phyloP scores from a whole-genome alignment of 495 filamentous ascomycete genomes.

The Penicillium bialowiezense region DNA sequence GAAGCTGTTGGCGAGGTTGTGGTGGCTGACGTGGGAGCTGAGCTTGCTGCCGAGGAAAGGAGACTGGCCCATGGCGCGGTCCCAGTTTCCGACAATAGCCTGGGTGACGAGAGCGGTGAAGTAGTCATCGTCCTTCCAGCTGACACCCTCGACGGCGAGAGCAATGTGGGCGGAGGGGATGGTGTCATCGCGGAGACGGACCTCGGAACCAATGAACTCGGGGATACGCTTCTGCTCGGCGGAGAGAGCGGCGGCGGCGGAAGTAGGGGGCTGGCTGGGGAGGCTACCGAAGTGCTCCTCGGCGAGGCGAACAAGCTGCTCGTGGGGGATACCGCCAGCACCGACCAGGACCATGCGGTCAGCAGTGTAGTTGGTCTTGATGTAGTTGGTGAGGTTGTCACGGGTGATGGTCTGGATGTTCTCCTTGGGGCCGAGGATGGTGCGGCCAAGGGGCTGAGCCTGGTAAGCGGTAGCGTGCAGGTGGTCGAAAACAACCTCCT shows the following conservation, averaged over 20 bases:
- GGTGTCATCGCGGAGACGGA: slow-evolving; percentile 92
- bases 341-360: slow-evolving; percentile 99
- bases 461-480: slow-evolving; percentile 98
- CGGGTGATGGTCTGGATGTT: slow-evolving; percentile 96
- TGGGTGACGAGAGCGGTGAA: slow-evolving; percentile 97
- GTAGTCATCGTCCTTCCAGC: slow-evolving; percentile 99
- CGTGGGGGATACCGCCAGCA: slow-evolving; percentile 89
- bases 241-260: slow-evolving; percentile 59
- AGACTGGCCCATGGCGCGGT: slow-evolving; percentile 96
- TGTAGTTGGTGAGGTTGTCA: slow-evolving; percentile 87
- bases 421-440: slow-evolving; percentile 94
- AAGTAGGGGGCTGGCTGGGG: slow-evolving; percentile 66
- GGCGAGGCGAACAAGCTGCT: slow-evolving; percentile 89
- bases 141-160: slow-evolving; percentile 97
- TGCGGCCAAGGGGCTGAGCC: slow-evolving; percentile 91
- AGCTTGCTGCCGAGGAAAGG: slow-evolving; percentile 97
- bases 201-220: slow-evolving; percentile 94
- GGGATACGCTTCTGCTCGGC: slow-evolving; percentile 79
- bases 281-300: slow-evolving; percentile 91
- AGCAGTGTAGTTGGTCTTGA: slow-evolving; percentile 98
- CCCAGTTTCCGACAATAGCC: slow-evolving; percentile 99
- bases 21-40: slow-evolving; percentile 84
- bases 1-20: slow-evolving; percentile 96
- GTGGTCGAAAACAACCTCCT: slow-evolving; percentile 99
- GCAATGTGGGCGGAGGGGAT: slow-evolving; percentile 95